A percentile compares a stretch with the other conserved stretches of the same genome.
Conservation (phyloP, 73 alveolate species). For the Effrenium voratum region DNA sequence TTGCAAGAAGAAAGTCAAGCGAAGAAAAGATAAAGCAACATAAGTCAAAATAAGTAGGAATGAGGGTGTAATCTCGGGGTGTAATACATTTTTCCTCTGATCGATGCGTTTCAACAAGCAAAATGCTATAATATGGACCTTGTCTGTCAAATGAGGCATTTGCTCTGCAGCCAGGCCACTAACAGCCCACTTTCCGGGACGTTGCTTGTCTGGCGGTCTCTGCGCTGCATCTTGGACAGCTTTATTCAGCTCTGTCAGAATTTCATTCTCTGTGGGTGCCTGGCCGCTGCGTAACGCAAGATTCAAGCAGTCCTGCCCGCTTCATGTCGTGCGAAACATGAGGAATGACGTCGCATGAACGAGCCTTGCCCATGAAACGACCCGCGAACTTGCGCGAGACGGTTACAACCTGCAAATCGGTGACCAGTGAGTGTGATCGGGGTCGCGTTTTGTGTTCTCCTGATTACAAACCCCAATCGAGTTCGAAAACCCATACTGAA, state of each 20-base stretch:
- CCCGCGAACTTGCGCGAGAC: constrained; percentile 69
- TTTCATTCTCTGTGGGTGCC: constrained; percentile 67
- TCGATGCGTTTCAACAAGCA: no score
- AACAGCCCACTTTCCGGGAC: constrained; percentile 24
- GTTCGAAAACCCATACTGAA: no score
- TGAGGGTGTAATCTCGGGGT: no score
- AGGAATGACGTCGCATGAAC: not conserved
- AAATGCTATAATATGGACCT: no score
- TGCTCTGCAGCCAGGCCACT: not conserved
- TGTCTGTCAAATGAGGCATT: not conserved
- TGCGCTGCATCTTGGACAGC: constrained; percentile 18
- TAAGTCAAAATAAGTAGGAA: no score
- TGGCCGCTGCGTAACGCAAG: not conserved
- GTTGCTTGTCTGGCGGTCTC: not conserved
- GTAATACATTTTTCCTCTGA: no score
- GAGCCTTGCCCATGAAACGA: constrained; percentile 65
- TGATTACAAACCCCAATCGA: no score
- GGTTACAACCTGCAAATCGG: constrained; percentile 78
- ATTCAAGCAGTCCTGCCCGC: not conserved
- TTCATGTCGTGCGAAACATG: not conserved
- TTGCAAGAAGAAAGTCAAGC: no score
- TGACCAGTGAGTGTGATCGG: no score
- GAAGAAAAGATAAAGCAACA: no score
- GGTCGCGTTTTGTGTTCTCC: no score
- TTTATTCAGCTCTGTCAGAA: constrained; percentile 8